phyloP scores from a whole-genome alignment of 495 filamentous ascomycete genomes.

The Platismatia glauca region DNA sequence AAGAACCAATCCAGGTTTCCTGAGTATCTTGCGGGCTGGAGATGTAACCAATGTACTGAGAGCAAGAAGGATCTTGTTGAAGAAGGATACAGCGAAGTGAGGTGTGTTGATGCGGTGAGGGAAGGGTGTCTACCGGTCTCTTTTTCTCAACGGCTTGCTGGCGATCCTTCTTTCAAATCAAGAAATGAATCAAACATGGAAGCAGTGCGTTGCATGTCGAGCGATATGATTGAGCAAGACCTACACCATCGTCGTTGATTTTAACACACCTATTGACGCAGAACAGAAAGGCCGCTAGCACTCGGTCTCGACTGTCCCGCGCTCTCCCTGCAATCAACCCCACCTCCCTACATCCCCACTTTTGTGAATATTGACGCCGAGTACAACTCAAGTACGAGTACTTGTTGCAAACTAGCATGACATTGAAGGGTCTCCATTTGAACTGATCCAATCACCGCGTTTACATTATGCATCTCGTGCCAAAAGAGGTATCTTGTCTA shows the following conservation, averaged over 20 bases:
- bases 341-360: neutral
- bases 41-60: neutral
- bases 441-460: neutral
- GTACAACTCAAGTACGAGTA: neutral
- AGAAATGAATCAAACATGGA: neutral
- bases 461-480: constrained; percentile 66
- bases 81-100: neutral
- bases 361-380: neutral
- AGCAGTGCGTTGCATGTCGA: neutral
- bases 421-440: neutral
- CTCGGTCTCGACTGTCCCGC: neutral
- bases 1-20: neutral
- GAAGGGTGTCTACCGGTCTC: neutral
- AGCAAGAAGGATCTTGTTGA: neutral
- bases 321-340: neutral
- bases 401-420: neutral
- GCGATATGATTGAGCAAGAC: neutral
- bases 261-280: neutral
- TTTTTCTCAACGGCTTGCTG: neutral
- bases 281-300: neutral
- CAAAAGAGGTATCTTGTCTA: constrained; percentile 63
- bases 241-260: neutral
- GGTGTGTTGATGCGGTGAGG: neutral
- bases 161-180: neutral
- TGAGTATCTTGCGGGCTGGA: neutral